Conservation (phyloP, 75 land plant genomes). For the Selaginella moellendorffii region DNA sequence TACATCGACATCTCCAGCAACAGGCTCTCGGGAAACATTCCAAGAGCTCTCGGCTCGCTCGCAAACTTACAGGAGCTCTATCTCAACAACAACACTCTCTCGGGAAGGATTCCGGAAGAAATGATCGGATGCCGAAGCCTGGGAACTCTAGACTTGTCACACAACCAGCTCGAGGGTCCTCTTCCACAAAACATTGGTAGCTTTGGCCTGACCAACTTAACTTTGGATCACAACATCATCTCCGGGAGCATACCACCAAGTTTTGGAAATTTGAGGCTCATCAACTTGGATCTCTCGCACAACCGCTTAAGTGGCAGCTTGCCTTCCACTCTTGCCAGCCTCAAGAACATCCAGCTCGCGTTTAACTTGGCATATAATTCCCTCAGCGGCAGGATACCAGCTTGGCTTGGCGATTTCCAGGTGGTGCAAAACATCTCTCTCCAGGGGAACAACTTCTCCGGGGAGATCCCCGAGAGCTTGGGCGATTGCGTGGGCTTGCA, state of each 20-base stretch:
- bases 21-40: background rate
- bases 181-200: background rate
- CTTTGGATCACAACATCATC: background rate
- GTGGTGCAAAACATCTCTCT: conserved; percentile 3
- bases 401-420: background rate
- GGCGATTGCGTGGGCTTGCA: background rate
- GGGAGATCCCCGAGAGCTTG: background rate
- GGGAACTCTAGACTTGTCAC: background rate
- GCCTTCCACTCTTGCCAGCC: background rate
- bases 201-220: background rate
- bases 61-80: background rate
- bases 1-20: background rate
- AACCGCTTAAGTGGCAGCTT: background rate
- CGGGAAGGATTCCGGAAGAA: background rate
- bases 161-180: background rate
- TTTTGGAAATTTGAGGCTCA: background rate
- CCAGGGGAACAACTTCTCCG: background rate
- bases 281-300: background rate
- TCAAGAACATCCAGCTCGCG: background rate
- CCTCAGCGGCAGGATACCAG: background rate
- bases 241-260: background rate
- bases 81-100: background rate
- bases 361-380: background rate
- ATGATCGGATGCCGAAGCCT: background rate
- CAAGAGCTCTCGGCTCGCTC: background rate